A percentile compares a stretch with the other conserved stretches of the same genome.
Evolutionary conservation across 1,139 yeast species (phyloP).

Genomic region (Hyphopichia wangnamkhiaoensis): DNA sequence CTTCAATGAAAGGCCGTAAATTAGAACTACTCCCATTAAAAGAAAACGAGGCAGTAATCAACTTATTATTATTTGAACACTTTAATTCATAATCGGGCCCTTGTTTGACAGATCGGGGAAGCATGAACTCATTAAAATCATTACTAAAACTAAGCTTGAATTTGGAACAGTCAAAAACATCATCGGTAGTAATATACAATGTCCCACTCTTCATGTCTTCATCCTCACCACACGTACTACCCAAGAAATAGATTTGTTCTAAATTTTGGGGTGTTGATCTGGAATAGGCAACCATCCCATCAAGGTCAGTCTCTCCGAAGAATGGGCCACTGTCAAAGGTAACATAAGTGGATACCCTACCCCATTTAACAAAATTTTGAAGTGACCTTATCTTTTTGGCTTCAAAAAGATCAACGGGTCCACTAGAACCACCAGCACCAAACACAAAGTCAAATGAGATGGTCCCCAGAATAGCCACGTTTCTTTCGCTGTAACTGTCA

Average conservation of each 20-base stretch:
- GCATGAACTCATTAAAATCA: constrained; percentile 17
- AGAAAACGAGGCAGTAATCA: constrained; percentile 11
- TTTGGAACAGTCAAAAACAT: constrained; percentile 14
- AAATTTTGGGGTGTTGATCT: constrained; percentile 17
- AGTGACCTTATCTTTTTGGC: constrained; percentile 12
- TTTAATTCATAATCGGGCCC: constrained; percentile 6
- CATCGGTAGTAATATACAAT: constrained; percentile 14
- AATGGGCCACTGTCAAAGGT: constrained; percentile 15
- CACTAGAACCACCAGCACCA: constrained; percentile 22
- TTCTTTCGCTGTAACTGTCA: constrained; percentile 5
- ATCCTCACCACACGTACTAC: constrained; percentile 17
- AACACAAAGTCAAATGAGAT: constrained; percentile 20
- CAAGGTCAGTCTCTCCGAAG: constrained; percentile 10
- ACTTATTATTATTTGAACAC: constrained; percentile 10
- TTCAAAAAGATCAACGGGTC: constrained; percentile 13
- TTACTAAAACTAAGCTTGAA: constrained; percentile 13
- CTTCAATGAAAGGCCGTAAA: constrained; percentile 19
- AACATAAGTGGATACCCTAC: constrained; percentile 12
- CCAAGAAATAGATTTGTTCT: constrained; percentile 16
- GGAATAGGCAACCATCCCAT: constrained; percentile 15
- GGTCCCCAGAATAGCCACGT: constrained; percentile 10
- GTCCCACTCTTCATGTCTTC: constrained; percentile 11
- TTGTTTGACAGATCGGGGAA: constrained; percentile 12
- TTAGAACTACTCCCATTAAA: constrained; percentile 10
- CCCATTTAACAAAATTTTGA: constrained; percentile 12